Base-by-base conservation (phyloP, 495 filamentous ascomycete species). In the Platismatia glauca region DNA sequence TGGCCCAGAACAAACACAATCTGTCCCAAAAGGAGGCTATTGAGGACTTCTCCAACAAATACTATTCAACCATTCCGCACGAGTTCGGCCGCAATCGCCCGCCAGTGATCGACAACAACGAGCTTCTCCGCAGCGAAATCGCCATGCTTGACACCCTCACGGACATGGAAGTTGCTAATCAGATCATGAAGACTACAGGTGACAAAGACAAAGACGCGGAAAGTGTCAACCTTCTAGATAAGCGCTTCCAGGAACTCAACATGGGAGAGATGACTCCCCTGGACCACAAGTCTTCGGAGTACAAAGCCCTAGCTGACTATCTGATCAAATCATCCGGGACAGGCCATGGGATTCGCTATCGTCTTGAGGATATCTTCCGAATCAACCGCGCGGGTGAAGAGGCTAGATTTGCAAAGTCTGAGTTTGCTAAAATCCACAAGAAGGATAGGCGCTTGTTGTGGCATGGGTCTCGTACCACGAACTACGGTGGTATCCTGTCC, bases 51-150 rank as follows among this genome's bases (percentile, higher is more conserved):
- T 87, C 88, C 53, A 90, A 92, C 66, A 73, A 75, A 22, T 96
- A 89, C 69, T 95, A 91, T 69, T 87, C 87, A 0, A 77, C 85
- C 41, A 95, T 96, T 62, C 91, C 91, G 0, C 91, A 95, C 67
- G 78, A 77, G 8, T 95, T 94, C 70, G 89, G 90, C 20, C 84
- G 89, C 16, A 81, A 81, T 50, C 78, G 83, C 0, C 90, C 90
- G 0, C 87, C 88, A 0, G 67, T 89, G 48, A 85, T 96, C 64
- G 63, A 68, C 20, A 71, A 68, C 18, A 68, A 79, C 12, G 68
- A 68, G 7, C 72, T 81, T 63, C 77, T 96, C 62, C 88, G 89
- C 71, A 77, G 72, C 66, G 91, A 96, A 73, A 77, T 92, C 63
- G 85, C 86, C 31, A 77, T 93, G 66, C 80, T 95, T 0, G 68